Evolutionary conservation across 805 yeast species (phyloP).

Genomic region (Schwanniomyces pseudopolymorphus): DNA sequence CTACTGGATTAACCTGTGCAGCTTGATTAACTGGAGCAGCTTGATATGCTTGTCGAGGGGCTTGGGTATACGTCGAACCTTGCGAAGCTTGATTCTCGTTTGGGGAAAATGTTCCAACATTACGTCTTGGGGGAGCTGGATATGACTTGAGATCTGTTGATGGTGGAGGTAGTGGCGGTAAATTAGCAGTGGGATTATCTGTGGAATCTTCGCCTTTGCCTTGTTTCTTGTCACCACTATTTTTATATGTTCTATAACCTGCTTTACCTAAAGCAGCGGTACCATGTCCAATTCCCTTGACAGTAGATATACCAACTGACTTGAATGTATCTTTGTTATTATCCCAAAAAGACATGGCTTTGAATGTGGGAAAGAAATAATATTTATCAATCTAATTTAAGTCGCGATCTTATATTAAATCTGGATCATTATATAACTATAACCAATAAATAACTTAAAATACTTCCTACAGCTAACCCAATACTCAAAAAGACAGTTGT

Average conservation of each 20-base stretch:
- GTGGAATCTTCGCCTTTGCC: constrained; percentile 13
- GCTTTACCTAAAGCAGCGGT: constrained; percentile 49
- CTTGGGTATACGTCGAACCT: constrained; percentile 8
- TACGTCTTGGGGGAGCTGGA: constrained; percentile 48
- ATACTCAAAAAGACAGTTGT: constrained; percentile 75
- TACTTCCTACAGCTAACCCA: constrained; percentile 79
- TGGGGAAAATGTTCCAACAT: constrained; percentile 22
- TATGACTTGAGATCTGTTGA: constrained; percentile 28
- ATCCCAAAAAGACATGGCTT: constrained; percentile 30
- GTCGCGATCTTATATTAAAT: not conserved
- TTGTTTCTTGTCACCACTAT: constrained; percentile 29
- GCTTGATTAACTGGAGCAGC: constrained; percentile 11
- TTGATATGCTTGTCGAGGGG: constrained; percentile 2
- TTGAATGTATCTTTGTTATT: constrained; percentile 54
- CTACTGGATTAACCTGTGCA: not conserved
- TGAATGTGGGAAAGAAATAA: not conserved
- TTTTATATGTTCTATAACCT: constrained; percentile 52
- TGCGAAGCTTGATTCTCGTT: constrained; percentile 9
- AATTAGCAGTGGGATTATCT: constrained; percentile 8
- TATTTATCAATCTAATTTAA: not conserved
- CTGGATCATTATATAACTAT: constrained; percentile 9
- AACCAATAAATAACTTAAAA: constrained; percentile 70
- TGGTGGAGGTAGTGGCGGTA: constrained; percentile 16
- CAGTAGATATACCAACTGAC: constrained; percentile 47
- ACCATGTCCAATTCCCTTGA: constrained; percentile 52